These are phyloP conservation scores for Fusarium napiforme DNA, from an alignment of 2,329 filamentous ascomycete genomes.

Conservation along the genomic window DNA sequence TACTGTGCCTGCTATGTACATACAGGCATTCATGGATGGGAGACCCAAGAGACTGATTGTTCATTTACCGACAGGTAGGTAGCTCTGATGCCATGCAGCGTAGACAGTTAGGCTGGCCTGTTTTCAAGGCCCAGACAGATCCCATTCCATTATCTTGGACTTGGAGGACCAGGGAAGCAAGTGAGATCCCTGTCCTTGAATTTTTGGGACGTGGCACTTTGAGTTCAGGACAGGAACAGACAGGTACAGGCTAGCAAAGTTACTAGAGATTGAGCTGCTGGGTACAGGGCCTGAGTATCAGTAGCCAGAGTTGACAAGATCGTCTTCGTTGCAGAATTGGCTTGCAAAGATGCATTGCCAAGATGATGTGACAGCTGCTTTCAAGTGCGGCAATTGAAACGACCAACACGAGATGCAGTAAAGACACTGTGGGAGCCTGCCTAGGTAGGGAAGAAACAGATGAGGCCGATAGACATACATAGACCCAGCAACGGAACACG, in stretches of 20 bases:
- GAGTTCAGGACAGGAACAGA: slow-evolving; percentile 23
- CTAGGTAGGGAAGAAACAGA: background rate
- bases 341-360: slow-evolving; percentile 1
- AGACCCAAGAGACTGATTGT: slow-evolving; percentile 14
- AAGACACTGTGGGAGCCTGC: background rate
- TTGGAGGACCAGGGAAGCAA: slow-evolving; percentile 11
- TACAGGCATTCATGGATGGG: background rate
- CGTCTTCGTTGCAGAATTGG: slow-evolving; percentile 10
- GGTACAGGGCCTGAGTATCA: background rate
- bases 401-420: background rate
- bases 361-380: background rate
- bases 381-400: slow-evolving; percentile 10
- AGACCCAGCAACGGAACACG: slow-evolving; percentile 19
- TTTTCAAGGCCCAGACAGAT: slow-evolving; percentile 24
- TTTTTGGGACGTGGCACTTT: slow-evolving; percentile 9
- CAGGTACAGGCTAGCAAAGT: background rate
- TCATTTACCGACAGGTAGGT: slow-evolving; percentile 40
- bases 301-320: slow-evolving; percentile 3
- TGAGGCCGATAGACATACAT: slow-evolving; percentile 10
- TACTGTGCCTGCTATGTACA: background rate
- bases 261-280: background rate
- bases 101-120: slow-evolving; percentile 14
- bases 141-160: slow-evolving; percentile 15
- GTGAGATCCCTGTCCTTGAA: slow-evolving; percentile 14
- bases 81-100: slow-evolving; percentile 35